A percentile compares a stretch with the other conserved stretches of the same genome.
These are phyloP conservation scores for Candida anutae DNA, from an alignment of 1,139 yeast species.

Conservation along the genomic window DNA sequence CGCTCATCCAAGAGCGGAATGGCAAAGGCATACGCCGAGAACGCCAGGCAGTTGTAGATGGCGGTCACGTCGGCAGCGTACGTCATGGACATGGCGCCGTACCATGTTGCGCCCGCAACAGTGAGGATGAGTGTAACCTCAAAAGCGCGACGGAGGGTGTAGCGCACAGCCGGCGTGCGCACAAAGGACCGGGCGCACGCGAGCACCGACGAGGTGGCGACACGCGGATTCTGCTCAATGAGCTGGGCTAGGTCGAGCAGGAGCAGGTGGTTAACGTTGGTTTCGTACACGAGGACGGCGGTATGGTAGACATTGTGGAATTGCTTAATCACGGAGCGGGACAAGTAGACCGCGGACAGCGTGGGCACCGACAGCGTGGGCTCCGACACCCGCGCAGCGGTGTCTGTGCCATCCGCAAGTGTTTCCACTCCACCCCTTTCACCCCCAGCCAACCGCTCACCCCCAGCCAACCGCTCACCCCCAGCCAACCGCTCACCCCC, in stretches of 20 bases:
- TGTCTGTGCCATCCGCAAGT: neutral
- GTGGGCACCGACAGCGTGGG: neutral
- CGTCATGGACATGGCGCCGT: slow-evolving; percentile 72
- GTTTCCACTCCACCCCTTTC: neutral
- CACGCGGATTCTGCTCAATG: slow-evolving; percentile 34
- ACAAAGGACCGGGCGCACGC: slow-evolving; percentile 31
- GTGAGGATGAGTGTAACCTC: slow-evolving; percentile 54
- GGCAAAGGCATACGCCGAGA: slow-evolving; percentile 81
- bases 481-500: neutral
- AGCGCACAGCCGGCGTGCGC: slow-evolving; percentile 38
- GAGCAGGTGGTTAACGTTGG: slow-evolving; percentile 32
- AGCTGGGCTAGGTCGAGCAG: slow-evolving; percentile 9
- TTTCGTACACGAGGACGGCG: slow-evolving; percentile 39
- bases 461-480: neutral
- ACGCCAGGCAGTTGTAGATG: slow-evolving; percentile 83
- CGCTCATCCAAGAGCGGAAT: slow-evolving; percentile 63
- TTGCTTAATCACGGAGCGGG: slow-evolving; percentile 38
- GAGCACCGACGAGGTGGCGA: slow-evolving; percentile 31
- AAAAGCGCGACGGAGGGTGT: slow-evolving; percentile 37
- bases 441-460: neutral
- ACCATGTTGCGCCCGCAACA: slow-evolving; percentile 81
- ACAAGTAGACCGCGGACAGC: slow-evolving; percentile 24
- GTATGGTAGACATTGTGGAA: slow-evolving; percentile 46
- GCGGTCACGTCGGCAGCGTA: slow-evolving; percentile 87
- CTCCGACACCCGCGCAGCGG: neutral